A percentile compares a stretch with the other conserved stretches of the same genome.
Evolutionary conservation across 2,329 filamentous ascomycete species (phyloP).

Genomic region (Dactylellina drechsleri): DNA sequence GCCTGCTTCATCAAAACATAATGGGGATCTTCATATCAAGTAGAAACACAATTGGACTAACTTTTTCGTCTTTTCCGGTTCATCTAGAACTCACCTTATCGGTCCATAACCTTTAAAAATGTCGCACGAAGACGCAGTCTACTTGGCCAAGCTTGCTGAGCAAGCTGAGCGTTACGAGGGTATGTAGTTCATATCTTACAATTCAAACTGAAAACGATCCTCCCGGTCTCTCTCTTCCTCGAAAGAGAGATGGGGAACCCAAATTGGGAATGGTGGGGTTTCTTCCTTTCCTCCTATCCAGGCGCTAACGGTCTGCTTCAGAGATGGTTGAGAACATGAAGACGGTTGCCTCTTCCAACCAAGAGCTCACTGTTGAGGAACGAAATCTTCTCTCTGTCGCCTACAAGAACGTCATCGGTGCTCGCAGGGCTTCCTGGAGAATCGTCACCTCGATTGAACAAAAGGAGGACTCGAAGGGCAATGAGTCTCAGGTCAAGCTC

Average conservation of each 20-base stretch:
- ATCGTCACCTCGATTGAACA: constrained; percentile 99
- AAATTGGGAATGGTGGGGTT: no score
- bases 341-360: constrained; percentile 84
- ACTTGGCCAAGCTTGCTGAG: constrained; percentile 99
- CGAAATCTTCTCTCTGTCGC: constrained; percentile 93
- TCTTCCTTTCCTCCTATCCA: no score
- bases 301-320: constrained; percentile 62
- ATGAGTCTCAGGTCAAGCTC: constrained; percentile 89
- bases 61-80: constrained; percentile 1
- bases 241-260: no score
- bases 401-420: constrained; percentile 99
- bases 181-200: constrained; percentile 64
- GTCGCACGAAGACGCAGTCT: constrained; percentile 99
- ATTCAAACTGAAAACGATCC: neutral
- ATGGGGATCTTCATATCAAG: neutral
- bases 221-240: no score
- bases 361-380: constrained; percentile 65
- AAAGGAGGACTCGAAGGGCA: constrained; percentile 99
- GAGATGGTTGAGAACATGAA: constrained; percentile 99
- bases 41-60: neutral
- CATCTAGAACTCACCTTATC: constrained; percentile 18
- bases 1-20: neutral
- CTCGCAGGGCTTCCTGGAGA: constrained; percentile 97
- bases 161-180: constrained; percentile 99
- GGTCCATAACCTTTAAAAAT: constrained; percentile 72